phyloP scores from a whole-genome alignment of 495 filamentous ascomycete genomes.

The Penicillium robsamsonii region DNA sequence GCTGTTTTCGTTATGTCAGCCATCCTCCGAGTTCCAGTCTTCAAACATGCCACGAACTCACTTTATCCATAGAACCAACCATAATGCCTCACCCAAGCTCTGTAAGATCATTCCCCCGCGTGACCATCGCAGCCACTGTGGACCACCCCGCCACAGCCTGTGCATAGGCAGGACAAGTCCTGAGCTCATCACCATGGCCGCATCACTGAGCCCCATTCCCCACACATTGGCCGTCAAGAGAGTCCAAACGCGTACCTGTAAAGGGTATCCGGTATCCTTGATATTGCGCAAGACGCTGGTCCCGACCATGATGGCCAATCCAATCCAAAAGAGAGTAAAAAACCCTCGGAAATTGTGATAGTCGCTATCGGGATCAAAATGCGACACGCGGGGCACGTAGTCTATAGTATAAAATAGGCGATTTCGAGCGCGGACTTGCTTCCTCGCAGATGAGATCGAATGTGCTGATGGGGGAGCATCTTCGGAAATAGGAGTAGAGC shows the following conservation, averaged over 20 bases:
- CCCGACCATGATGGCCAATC: slow-evolving; percentile 92
- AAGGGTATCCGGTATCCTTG: slow-evolving; percentile 86
- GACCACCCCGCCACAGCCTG: slow-evolving; percentile 54
- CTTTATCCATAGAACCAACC: slow-evolving; percentile 82
- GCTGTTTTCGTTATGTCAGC: slow-evolving; percentile 37
- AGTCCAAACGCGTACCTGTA: slow-evolving; percentile 81
- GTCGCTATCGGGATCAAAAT: slow-evolving; percentile 90
- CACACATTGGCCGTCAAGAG: slow-evolving; percentile 83
- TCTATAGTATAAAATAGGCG: slow-evolving; percentile 95
- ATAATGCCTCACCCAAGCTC: slow-evolving; percentile 73
- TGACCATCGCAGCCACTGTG: slow-evolving; percentile 65
- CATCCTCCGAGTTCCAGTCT: background rate
- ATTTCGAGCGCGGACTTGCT: slow-evolving; percentile 79
- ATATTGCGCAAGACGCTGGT: slow-evolving; percentile 88
- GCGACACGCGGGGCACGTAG: slow-evolving; percentile 88
- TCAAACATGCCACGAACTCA: slow-evolving; percentile 33
- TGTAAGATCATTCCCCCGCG: slow-evolving; percentile 75
- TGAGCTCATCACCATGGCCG: slow-evolving; percentile 77
- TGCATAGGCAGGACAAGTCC: slow-evolving; percentile 73
- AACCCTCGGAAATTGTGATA: slow-evolving; percentile 95
- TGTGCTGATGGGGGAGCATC: slow-evolving; percentile 89
- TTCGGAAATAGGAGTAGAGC: slow-evolving; percentile 81
- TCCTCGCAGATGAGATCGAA: slow-evolving; percentile 78
- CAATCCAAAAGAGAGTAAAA: slow-evolving; percentile 97
- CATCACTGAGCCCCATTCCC: slow-evolving; percentile 80